These are phyloP conservation scores for Lentinula detonsa DNA, from an alignment of 768 basidiomycete species.

Conservation along the genomic window DNA sequence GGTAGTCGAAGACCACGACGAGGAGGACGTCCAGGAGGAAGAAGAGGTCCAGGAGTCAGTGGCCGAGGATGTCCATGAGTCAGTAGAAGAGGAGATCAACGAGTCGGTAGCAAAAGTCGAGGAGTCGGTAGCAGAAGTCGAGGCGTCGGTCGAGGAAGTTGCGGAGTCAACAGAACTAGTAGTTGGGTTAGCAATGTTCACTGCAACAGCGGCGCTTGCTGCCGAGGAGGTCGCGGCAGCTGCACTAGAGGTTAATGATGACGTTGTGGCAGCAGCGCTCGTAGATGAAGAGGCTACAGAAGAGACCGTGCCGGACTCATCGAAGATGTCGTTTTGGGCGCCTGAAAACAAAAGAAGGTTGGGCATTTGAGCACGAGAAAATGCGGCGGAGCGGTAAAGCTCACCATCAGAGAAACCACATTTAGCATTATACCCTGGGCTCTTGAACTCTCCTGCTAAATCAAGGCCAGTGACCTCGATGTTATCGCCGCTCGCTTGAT, in stretches of 20 bases:
- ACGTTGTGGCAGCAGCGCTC: background rate
- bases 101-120: background rate
- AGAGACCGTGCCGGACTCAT: background rate
- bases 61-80: background rate
- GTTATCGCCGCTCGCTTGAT: constrained; percentile 43
- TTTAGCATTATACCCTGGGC: constrained; percentile 44
- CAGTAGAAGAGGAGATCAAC: background rate
- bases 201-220: background rate
- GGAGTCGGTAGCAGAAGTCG: background rate
- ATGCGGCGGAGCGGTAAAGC: background rate
- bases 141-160: background rate
- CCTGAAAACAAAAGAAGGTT: constrained; percentile 17
- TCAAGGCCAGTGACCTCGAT: constrained; percentile 36
- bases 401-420: constrained; percentile 42
- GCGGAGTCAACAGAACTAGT: background rate
- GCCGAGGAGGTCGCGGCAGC: background rate
- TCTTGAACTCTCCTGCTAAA: constrained; percentile 29
- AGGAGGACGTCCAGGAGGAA: background rate
- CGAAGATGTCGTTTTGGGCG: constrained; percentile 40
- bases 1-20: background rate
- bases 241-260: background rate
- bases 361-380: background rate
- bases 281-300: background rate
- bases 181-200: background rate
- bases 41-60: background rate